Base-by-base conservation (phyloP, 2,329 filamentous ascomycete genomes). In the Colletotrichum incanum region DNA sequence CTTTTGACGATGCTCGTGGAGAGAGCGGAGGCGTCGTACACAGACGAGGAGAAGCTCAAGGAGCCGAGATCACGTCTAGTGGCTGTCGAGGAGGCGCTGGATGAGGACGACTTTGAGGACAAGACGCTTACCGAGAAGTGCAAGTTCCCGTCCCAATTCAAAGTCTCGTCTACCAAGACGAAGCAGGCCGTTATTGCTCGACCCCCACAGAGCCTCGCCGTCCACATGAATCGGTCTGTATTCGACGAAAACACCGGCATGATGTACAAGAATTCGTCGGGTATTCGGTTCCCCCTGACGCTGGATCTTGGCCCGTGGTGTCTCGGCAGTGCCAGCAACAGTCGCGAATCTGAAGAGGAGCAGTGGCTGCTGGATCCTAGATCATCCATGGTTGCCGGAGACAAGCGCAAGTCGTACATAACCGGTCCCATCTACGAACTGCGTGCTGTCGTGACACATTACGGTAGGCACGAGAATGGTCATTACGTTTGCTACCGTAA, bases 401-500 rank as follows among this genome's bases (percentile, higher is more conserved):
- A 86, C 56, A 76, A 81, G 49, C 78, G 78, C 3, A 82, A 84
- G 11, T 91, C 89, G 2, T 87, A 84, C 72, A 82, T 90, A 11
- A 84, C 83, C 0, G 90, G 90, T 3, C 87, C 86, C 37, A 85
- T 92, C 1, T 98, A 97, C 79, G 90, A 94, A 78, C 85, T 98
- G 20, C 90, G 93, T 65, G 94, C 95, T 39, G 93, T 96, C 0
- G 90, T 98, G 12, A 96, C 94, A 1, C 96, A 98, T 79, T 94
- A 93, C 73, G 96, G 96, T 5, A 88, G 93, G 41, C 96, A 98
- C 80, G 95, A 98, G 74, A 98, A 97, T 77, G 96, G 96, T 0
- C 96, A 99, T 82, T 98, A 99, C 77, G 91, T 98, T 49, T 97
- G 94, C 80, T 98, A 96, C 81, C 89, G 94, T 63, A 93, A 93